A percentile compares a stretch with the other conserved stretches of the same genome.
phyloP scores from a whole-genome alignment of 768 basidiomycete genomes.

The Tulasnella sp. region DNA sequence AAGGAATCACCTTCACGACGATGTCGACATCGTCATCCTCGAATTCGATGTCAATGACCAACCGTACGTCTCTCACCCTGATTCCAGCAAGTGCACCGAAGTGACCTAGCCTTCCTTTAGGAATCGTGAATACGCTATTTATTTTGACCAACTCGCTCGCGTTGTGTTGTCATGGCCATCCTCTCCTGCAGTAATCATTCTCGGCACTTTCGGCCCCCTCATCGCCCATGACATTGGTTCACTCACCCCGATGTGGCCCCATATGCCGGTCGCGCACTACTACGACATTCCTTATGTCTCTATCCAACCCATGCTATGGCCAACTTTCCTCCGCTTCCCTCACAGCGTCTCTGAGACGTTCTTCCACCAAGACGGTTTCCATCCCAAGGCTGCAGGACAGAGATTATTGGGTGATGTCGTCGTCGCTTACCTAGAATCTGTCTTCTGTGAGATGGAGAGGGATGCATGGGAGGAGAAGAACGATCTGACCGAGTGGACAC shows the following conservation, averaged over 20 bases:
- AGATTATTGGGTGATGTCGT: not conserved
- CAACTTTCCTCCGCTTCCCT: not conserved
- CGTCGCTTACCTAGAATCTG: not conserved
- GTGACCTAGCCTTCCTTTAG: not conserved
- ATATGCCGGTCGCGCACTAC: not conserved
- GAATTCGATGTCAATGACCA: constrained; percentile 7
- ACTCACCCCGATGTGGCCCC: not conserved
- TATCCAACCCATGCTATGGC: not conserved
- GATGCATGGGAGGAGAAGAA: not conserved
- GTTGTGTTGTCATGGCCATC: not conserved
- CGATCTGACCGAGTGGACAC: not conserved
- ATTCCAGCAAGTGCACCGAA: not conserved
- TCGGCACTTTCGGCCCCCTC: not conserved
- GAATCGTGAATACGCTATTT: not conserved
- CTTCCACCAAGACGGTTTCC: not conserved
- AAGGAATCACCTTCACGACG: not conserved
- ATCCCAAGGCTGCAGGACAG: not conserved
- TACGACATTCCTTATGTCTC: constrained; percentile 5
- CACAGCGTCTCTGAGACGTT: not conserved
- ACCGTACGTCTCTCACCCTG: not conserved
- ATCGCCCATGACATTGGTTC: not conserved
- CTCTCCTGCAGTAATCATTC: not conserved
- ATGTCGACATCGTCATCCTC: constrained; percentile 5
- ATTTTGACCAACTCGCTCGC: constrained; percentile 5
- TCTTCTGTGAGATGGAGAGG: constrained; percentile 2